A percentile compares a stretch with the other conserved stretches of the same genome.
Conservation (phyloP, 192 early-diverging fungal species). For the Coemansia sp. region DNA sequence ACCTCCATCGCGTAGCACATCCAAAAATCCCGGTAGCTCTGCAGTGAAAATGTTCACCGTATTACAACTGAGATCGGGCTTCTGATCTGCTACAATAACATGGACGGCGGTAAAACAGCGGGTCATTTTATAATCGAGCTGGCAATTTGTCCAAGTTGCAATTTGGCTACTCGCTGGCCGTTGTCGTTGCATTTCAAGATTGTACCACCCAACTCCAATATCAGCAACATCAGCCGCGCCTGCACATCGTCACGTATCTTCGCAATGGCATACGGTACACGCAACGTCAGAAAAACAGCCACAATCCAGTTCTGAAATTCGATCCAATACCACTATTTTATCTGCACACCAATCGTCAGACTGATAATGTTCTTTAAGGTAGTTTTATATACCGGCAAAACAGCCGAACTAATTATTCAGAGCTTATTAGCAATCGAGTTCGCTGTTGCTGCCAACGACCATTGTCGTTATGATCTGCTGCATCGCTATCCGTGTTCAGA, state of each 20-base stretch:
- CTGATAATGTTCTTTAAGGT: too few relatives aligned
- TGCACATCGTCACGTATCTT: neutral
- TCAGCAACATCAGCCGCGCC: neutral
- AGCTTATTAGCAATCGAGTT: neutral
- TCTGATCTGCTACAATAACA: neutral
- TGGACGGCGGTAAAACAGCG: neutral
- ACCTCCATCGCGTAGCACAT: slow-evolving; percentile 1
- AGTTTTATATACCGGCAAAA: too few relatives aligned
- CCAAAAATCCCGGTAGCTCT: neutral
- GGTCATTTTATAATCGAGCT: slow-evolving; percentile 5
- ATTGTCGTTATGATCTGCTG: neutral
- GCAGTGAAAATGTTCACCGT: neutral
- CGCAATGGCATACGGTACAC: neutral
- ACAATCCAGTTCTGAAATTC: slow-evolving; percentile 34
- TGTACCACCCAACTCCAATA: neutral
- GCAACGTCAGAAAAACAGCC: neutral
- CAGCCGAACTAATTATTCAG: slow-evolving; percentile 1
- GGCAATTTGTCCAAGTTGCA: slow-evolving; percentile 5
- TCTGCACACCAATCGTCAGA: slow-evolving; percentile 7
- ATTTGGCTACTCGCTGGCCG: neutral
- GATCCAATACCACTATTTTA: slow-evolving; percentile 25
- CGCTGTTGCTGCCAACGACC: neutral
- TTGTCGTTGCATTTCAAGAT: too few relatives aligned
- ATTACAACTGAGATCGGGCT: neutral
- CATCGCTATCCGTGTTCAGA: neutral